Evolutionary conservation across 2,329 filamentous ascomycete species (phyloP), one percentile per base, ranked within the genome.

Genomic region (Ustulina deusta): DNA sequence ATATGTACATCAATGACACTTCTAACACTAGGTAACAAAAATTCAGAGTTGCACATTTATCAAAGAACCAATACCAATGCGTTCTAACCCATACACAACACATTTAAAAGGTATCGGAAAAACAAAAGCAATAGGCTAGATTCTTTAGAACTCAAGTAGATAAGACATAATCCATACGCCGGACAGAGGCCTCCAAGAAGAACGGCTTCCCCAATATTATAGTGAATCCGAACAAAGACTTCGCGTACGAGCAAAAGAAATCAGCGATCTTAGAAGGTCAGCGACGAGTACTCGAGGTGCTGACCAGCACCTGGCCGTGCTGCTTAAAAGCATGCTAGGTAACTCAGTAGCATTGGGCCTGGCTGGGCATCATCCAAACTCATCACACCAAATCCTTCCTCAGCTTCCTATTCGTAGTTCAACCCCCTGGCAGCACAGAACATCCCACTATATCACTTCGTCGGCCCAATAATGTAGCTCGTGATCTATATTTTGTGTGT

Each of bases 351-450:
- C 20, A 67, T 60, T 57, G 42, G 48, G 48, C 32, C 34, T 57
- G 54, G 36, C 48, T 51, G 27, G 51, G 61, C 60, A 63, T 60
- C 55, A 51, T 49, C 36, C 25, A 57, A 48, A 48, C 22, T 25
- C 15, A 60, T 64, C 60, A 65, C 61, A 63, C 49, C 29, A 56
- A 63, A 63, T 65, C 44, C 51, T 61, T 58, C 29, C 65, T 36
- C 34, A 34, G 61, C 61, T 49, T 56, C 40, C 11, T 25, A 60
- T 63, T 60, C 56, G 60, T 38, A 48, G 65, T 51, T 29, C 48
- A 49, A 27, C 2, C 40, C n/a, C 34, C 15, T 42, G 15, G 17
- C 17, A 52, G 7, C 27, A 20, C 27, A 25, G 25, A n/a, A 22
- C 27, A 36, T 34, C n/a, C 48, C 22, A 38, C 52, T 15, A 51